phyloP scores from a whole-genome alignment of 441 rosid species.

The Gossypium schwendimanii region DNA sequence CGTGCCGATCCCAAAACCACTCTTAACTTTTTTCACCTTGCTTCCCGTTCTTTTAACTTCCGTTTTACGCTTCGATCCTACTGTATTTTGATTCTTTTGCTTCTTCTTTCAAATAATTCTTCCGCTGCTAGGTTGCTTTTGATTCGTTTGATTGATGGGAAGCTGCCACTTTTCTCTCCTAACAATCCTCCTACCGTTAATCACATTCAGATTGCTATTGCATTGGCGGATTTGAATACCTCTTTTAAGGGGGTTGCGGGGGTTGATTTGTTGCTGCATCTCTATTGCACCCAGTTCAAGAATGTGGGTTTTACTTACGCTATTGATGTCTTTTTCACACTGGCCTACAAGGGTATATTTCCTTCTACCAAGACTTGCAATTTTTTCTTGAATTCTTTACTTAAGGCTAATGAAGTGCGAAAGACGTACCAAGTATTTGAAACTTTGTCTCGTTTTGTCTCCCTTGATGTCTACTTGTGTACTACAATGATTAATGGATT shows the following conservation, averaged over 20 bases:
- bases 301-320: conserved; percentile 43
- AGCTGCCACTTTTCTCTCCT: conserved; percentile 29
- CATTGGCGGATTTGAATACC: conserved; percentile 38
- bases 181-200: conserved; percentile 8
- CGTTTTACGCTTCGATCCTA: conserved; percentile 58
- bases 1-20: conserved; percentile 46
- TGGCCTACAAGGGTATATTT: conserved; percentile 43
- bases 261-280: conserved; percentile 52
- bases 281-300: conserved; percentile 54
- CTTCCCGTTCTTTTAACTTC: conserved; percentile 42
- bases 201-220: conserved; percentile 39
- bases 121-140: conserved; percentile 53
- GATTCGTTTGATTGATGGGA: conserved; percentile 59
- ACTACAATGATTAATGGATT: conserved; percentile 46
- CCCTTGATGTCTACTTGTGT: conserved; percentile 51
- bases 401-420: conserved; percentile 47
- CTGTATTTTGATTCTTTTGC: conserved; percentile 52
- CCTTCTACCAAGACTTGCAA: conserved; percentile 62
- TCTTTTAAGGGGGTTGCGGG: conserved; percentile 27
- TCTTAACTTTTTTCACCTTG: conserved; percentile 53
- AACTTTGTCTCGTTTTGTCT: conserved; percentile 33
- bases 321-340: conserved; percentile 37
- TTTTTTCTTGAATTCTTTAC: conserved; percentile 52
- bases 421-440: conserved; percentile 46
- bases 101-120: conserved; percentile 30